Evolutionary conservation across 805 yeast genomes (phyloP).

Genomic region (Saccharomyces kudriavzevii): DNA sequence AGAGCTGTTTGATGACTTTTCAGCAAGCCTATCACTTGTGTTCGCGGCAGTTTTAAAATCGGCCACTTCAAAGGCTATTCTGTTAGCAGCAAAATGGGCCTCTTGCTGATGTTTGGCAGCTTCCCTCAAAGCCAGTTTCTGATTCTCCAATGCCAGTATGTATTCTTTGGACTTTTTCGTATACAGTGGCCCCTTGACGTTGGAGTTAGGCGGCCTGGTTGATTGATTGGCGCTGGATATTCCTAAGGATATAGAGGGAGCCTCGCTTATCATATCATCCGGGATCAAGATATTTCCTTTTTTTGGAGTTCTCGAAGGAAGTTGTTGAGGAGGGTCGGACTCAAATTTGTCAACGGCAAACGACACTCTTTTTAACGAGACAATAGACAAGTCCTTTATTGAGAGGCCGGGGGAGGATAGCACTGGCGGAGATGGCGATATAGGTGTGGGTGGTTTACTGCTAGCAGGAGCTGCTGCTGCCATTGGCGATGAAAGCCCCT

Average conservation of each 20-base stretch:
- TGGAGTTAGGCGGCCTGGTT: slow-evolving; percentile 8
- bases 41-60: slow-evolving; percentile 29
- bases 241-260: slow-evolving; percentile 60
- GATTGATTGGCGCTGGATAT: slow-evolving; percentile 43
- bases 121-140: slow-evolving; percentile 45
- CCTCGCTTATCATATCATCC: slow-evolving; percentile 51
- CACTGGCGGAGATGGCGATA: background rate
- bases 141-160: slow-evolving; percentile 50
- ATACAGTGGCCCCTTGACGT: slow-evolving; percentile 6
- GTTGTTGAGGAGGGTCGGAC: slow-evolving; percentile 86
- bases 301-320: slow-evolving; percentile 77
- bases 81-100: slow-evolving; percentile 63
- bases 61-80: slow-evolving; percentile 59
- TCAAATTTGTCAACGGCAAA: slow-evolving; percentile 68
- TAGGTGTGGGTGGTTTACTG: background rate
- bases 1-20: background rate
- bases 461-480: background rate
- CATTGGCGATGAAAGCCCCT: background rate
- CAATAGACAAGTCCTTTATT: slow-evolving; percentile 20
- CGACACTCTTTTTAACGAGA: slow-evolving; percentile 53
- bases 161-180: slow-evolving; percentile 36
- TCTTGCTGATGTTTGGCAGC: slow-evolving; percentile 67
- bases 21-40: background rate
- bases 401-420: slow-evolving; percentile 15
- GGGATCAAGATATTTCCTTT: slow-evolving; percentile 70